Evolutionary conservation across 1,139 yeast species (phyloP).

Genomic region (Lodderomyces parapsilosis): DNA sequence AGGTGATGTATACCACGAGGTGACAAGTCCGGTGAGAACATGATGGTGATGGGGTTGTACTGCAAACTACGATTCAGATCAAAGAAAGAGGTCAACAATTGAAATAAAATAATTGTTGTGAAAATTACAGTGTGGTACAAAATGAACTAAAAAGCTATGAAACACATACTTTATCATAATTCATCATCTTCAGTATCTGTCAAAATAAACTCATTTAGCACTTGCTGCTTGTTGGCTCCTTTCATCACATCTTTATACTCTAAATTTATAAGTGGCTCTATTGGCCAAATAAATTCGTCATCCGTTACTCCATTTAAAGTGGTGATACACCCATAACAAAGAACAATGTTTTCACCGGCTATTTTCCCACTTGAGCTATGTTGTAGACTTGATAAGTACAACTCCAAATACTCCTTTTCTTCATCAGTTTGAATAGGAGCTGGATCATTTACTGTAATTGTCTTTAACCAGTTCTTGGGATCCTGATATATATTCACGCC

Average conservation of each 20-base stretch:
- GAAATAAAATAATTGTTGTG: conserved; percentile 6
- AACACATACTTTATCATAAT: conserved; percentile 3
- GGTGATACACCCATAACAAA: conserved; percentile 82
- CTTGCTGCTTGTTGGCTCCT: conserved; percentile 27
- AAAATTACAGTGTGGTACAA: background rate
- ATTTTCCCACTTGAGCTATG: conserved; percentile 8
- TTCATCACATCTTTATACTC: conserved; percentile 11
- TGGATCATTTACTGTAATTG: conserved; percentile 66
- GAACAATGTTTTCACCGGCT: conserved; percentile 20
- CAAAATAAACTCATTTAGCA: conserved; percentile 52
- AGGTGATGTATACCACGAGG: conserved; percentile 13
- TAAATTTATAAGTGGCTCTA: conserved; percentile 15
- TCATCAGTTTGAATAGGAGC: conserved; percentile 50
- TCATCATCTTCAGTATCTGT: conserved; percentile 34
- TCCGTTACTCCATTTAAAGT: conserved; percentile 48
- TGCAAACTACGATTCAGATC: background rate
- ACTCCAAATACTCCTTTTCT: conserved; percentile 39
- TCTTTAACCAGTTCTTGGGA: conserved; percentile 67
- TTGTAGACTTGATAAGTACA: conserved; percentile 14
- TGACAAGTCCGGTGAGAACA: conserved; percentile 16
- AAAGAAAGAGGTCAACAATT: background rate
- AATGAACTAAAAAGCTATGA: conserved; percentile 2
- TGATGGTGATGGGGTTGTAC: conserved; percentile 2
- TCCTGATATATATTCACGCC: conserved; percentile 49
- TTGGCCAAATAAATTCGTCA: conserved; percentile 54